A percentile compares a stretch with the other conserved stretches of the same genome.
These are phyloP conservation scores for Pythium brachiatum DNA, from an alignment of 352 stramenopile genomes.

Conservation along the genomic window DNA sequence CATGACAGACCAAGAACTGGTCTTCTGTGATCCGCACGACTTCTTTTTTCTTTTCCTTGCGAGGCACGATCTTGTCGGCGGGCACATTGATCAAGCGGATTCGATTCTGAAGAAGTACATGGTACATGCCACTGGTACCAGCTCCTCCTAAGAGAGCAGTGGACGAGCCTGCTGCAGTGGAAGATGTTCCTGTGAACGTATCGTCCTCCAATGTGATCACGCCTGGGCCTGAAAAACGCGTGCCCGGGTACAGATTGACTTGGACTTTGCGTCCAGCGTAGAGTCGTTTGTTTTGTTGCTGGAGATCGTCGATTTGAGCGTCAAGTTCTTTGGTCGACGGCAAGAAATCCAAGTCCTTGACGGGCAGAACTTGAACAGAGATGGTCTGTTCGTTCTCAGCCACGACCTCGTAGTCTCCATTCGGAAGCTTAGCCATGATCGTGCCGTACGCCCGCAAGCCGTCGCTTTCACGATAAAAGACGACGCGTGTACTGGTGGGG, in stretches of 20 bases:
- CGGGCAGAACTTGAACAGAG: conserved; percentile 44
- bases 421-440: conserved; percentile 43
- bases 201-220: conserved; percentile 57
- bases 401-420: conserved; percentile 51
- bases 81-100: conserved; percentile 72
- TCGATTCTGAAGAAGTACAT: conserved; percentile 66
- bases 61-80: conserved; percentile 49
- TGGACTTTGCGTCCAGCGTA: conserved; percentile 72
- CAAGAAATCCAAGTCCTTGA: conserved; percentile 50
- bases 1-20: conserved; percentile 59
- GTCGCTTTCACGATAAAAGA: conserved; percentile 41
- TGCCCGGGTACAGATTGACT: conserved; percentile 69
- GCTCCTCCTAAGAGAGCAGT: background rate
- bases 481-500: conserved; percentile 38
- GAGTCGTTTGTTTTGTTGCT: conserved; percentile 36
- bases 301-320: conserved; percentile 49
- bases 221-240: conserved; percentile 56
- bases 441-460: conserved; percentile 52
- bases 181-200: conserved; percentile 10
- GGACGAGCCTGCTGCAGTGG: background rate
- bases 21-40: conserved; percentile 63
- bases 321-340: conserved; percentile 56
- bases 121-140: conserved; percentile 26
- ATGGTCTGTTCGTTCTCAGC: conserved; percentile 64
- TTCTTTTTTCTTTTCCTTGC: conserved; percentile 61